Base-by-base conservation (phyloP, 1,284 basidiomycete species). In the Cystobasidium sp. region DNA sequence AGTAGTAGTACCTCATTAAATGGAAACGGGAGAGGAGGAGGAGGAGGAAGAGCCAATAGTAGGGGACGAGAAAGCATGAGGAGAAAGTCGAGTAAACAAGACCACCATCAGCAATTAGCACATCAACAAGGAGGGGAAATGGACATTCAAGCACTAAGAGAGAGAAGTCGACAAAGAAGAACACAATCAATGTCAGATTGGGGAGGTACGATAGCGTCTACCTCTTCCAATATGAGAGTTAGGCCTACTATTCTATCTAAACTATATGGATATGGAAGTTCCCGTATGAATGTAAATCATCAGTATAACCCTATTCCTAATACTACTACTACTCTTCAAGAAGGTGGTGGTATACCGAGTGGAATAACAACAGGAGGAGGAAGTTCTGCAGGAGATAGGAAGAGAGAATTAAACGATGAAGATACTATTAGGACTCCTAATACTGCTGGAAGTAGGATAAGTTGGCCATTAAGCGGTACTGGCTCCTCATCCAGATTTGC, bases 221-320 rank as follows among this genome's bases (percentile, higher is more conserved):
- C 41, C 39, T 49, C 62, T 22, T 31, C 53, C 12, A 74, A 65
- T 16, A 71, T 59, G 16, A 56, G 65, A 46, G 47, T 56, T 3
- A 46, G 66, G n/a, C 72, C 72, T 52, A 64, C 70, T 55, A 73
- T 73, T 55, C 63, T 73, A 22, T 73, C 70, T 18, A 73, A 73
- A 24, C 37, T 73, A 31, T 73, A 73, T 51, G 70, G 51, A 18
- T 53, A 69, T 39, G 44, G 67, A 8, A 61, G 44, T 49, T 46
- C 22, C 9, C 6, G 56, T 1, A 56, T 55, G n/a, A 58, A 46
- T 31, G 9, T 41, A n/a, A n/a, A n/a, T n/a, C 46, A 43, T 20
- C 56, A 46, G 31, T 43, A 46, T 12, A 24, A 44, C 49, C 58
- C 31, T 31, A 24, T 24, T 59, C 20, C 18, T n/a, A 31, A 37